These are phyloP conservation scores for Diaporthe sp. DNA, from an alignment of 2,329 filamentous ascomycete genomes.

Conservation along the genomic window DNA sequence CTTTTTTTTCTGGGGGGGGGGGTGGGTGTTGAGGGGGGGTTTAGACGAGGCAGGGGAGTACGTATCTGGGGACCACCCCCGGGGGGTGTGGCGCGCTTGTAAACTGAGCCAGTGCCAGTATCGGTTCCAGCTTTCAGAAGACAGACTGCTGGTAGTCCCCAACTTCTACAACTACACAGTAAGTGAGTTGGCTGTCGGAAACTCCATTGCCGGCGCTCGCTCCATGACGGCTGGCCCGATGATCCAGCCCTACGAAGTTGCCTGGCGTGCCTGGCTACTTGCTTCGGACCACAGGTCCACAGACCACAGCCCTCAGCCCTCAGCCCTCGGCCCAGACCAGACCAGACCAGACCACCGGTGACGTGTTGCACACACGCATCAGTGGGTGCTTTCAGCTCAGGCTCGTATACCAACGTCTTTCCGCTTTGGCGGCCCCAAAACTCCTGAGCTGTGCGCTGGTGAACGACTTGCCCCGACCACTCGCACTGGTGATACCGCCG, in stretches of 20 bases:
- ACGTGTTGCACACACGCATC: not conserved
- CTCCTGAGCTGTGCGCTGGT: not conserved
- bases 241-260: not conserved
- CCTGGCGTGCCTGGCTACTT: not conserved
- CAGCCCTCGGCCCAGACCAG: not conserved
- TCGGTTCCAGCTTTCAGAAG: not conserved
- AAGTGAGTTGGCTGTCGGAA: not conserved
- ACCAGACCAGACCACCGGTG: not conserved
- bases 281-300: not conserved
- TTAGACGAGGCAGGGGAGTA: not conserved
- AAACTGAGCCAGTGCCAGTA: not conserved
- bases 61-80: not conserved
- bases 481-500: slow-evolving; percentile 1
- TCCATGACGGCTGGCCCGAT: not conserved
- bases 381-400: not conserved
- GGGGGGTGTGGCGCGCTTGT: not conserved
- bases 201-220: not conserved
- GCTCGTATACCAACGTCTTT: not conserved
- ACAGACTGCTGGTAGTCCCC: not conserved
- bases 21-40: no score
- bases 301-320: not conserved
- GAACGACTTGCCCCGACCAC: not conserved
- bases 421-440: not conserved
- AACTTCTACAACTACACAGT: not conserved
- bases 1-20: no score